Base-by-base conservation (phyloP, 768 basidiomycete genomes). In the Zangia roseola region DNA sequence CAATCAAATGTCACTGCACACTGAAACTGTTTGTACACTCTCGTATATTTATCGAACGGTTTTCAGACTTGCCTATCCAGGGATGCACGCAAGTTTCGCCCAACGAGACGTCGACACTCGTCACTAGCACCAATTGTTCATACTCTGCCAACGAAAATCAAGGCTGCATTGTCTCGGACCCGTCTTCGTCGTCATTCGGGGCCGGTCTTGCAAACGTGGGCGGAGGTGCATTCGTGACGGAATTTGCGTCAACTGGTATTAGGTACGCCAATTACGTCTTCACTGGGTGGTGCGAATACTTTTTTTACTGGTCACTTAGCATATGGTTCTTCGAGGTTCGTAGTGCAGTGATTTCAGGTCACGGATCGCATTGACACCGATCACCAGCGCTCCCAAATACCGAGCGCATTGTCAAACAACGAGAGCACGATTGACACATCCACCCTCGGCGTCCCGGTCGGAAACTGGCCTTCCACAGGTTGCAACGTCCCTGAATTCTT, bases 1-100 rank as follows among this genome's bases (percentile, higher is more conserved):
- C 45, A 88, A 85, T 53, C 85, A 87, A 61, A 82, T 86, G 76
- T 79, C 91, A 0, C 70, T 92, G 14, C 91, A 92, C 64, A 88
- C 88, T 0, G 71, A 75, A 34, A 64, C 79, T 0, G 78, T 75
- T 49, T 21, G 73, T 63, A 47, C 24, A 21, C 14, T 44, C 13
- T 41, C 30, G 39, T 26, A 14, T 17, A 14, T 35, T 20, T 1
- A n/a, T 40, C 17, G 23, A 19, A 46, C 16, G 8, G 7, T 25
- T 21, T 24, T 49, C 45, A 50, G 9, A 13, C 12, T 33, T 41
- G 1, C 12, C 26, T 24, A 28, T 5, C 36, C 44, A 74, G 71
- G 81, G 82, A 5, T 86, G 86, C 64, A 76, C 64, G 0, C 76
- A 80, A 57, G 66, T 72, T 21, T 69, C 71, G 31, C 74, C 80